These are phyloP conservation scores for Phyllosticta citriasiana DNA, from an alignment of 2,329 filamentous ascomycete genomes.

Conservation along the genomic window DNA sequence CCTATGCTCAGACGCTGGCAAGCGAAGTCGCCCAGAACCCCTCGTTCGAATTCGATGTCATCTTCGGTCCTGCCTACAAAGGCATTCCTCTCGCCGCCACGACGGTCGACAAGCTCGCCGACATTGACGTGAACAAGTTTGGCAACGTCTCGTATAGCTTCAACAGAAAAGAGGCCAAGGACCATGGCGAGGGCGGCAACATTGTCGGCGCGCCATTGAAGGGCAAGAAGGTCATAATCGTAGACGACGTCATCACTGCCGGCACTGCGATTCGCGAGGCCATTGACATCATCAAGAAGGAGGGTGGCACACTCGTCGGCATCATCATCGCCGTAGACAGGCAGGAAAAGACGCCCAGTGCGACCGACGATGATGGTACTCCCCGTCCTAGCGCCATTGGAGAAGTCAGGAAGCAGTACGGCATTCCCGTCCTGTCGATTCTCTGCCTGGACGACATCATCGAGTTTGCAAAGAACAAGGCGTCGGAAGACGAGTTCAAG, in stretches of 20 bases:
- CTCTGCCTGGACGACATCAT: constrained; percentile 73
- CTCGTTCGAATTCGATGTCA: constrained; percentile 61
- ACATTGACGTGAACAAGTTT: constrained; percentile 57
- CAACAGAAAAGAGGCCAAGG: constrained; percentile 93
- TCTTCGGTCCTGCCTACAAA: constrained; percentile 95
- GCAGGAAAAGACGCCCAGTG: constrained; percentile 65
- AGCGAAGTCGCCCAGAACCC: constrained; percentile 31
- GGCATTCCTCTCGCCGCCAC: constrained; percentile 83
- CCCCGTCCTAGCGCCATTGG: constrained; percentile 73
- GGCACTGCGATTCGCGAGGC: constrained; percentile 91
- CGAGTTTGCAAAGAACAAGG: constrained; percentile 33
- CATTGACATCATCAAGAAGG: constrained; percentile 74
- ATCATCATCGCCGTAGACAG: constrained; percentile 85
- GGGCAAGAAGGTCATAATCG: constrained; percentile 77
- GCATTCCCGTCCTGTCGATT: constrained; percentile 74
- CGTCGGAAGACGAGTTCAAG: constrained; percentile 36
- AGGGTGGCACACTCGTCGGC: constrained; percentile 76
- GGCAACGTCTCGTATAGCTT: constrained; percentile 71
- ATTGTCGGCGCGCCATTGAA: constrained; percentile 82
- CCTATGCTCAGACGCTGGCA: constrained; percentile 60
- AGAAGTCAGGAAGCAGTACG: constrained; percentile 72
- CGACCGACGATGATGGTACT: constrained; percentile 52
- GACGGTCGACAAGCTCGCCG: constrained; percentile 63
- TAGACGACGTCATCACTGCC: constrained; percentile 95
- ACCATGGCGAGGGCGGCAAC: constrained; percentile 86